Evolutionary conservation across 1,284 basidiomycete species (phyloP), one percentile per base, ranked within the genome.

Genomic region (Boletellus dicymbophilus): DNA sequence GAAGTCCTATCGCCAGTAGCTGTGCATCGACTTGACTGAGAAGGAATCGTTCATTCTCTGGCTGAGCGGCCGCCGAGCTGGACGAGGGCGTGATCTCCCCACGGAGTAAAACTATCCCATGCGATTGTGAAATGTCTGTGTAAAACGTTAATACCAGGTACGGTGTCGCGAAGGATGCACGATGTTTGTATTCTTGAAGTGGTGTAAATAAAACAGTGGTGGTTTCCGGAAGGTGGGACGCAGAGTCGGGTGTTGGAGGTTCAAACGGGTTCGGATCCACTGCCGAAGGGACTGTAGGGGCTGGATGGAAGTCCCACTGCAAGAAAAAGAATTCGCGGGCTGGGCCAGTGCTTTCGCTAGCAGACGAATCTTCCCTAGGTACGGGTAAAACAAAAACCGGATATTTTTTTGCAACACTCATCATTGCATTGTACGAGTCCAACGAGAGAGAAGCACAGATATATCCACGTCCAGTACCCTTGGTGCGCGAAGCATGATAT

Each of bases 91-190:
- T 93, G 55, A 98, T 87, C 69, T 98, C 96, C 18, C 96, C 97
- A 31, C 95, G 81, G 72, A 98, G 79, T 8, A 99, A 80, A 1
- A 98, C 93, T 37, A 90, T 67, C 15, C 83, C 85, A 66, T 98
- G 95, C 7, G 86, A 86, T 23, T 78, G 66, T 1, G 86, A 81
- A 8, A 99, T 72, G 64, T 99, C 96, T 34, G 95, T 90, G 71
- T 98, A 98, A 68, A 93, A 85, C 7, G 96, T 97, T 41, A 98
- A 66, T 30, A 93, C 90, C 23, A 99, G 78, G 62, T 92, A 89
- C 0, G 96, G 95, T 31, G 94, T 95, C 4, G 96, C 93, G 71
- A 90, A 98, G 39, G 89, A 81, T 54, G 83, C 81, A 27, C 90
- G 85, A 50, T 85, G 74, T 72, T 98, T 97, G 81, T 94, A 99